Evolutionary conservation across 202 grass and related monocot genomes (phyloP).

Genomic region (Saccharum hybrid): DNA sequence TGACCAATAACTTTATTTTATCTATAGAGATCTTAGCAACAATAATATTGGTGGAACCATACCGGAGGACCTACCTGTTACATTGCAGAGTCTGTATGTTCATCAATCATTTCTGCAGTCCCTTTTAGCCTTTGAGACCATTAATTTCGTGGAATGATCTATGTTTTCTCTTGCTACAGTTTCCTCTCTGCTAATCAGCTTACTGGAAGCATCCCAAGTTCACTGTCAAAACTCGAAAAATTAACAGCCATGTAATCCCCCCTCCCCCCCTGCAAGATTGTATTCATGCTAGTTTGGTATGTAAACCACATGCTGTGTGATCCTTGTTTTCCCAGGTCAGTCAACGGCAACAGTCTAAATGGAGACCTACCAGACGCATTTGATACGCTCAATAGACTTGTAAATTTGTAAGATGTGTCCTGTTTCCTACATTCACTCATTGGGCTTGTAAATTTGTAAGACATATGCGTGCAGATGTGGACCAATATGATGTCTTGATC

Average conservation of each 20-base stretch:
- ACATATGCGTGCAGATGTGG: neutral
- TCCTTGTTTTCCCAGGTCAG: slow-evolving; percentile 66
- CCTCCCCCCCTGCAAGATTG: neutral
- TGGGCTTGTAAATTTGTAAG: neutral
- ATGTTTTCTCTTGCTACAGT: slow-evolving; percentile 48
- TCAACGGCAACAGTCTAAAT: slow-evolving; percentile 75
- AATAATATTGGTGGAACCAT: slow-evolving; percentile 93
- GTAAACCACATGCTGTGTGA: neutral
- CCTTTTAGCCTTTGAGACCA: slow-evolving; percentile 13
- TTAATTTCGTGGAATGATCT: slow-evolving; percentile 16
- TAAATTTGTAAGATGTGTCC: slow-evolving; percentile 70
- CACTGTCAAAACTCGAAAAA: slow-evolving; percentile 71
- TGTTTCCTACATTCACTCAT: neutral
- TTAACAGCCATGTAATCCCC: slow-evolving; percentile 76
- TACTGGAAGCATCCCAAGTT: slow-evolving; percentile 89
- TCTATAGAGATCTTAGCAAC: slow-evolving; percentile 82
- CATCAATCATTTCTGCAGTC: neutral
- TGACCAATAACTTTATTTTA: slow-evolving; percentile 32
- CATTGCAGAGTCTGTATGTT: slow-evolving; percentile 75
- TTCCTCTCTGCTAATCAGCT: slow-evolving; percentile 94
- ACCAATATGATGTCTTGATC: slow-evolving; percentile 16
- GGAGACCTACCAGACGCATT: slow-evolving; percentile 85
- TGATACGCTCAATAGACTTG: slow-evolving; percentile 59
- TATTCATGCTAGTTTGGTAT: slow-evolving; percentile 23
- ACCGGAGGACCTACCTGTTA: slow-evolving; percentile 82